Percentiles rank a stretch among this genome's conserved stretches.
Conservation (phyloP, 768 basidiomycete species). For the Kwoniella sp. region DNA sequence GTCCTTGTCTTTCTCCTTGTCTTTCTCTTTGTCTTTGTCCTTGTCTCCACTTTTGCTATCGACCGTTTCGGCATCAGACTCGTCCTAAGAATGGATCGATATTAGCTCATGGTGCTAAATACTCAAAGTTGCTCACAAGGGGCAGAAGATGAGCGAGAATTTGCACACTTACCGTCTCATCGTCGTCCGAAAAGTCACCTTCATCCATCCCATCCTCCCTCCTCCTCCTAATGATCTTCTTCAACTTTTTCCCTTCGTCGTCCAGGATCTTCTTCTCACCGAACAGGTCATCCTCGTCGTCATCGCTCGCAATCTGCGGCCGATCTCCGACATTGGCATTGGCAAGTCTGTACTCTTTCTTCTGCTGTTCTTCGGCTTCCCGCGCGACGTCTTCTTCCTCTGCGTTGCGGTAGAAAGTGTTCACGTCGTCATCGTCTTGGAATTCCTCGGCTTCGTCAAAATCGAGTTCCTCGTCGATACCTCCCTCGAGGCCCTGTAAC, state of each 20-base stretch:
- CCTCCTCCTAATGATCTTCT: constrained; percentile 43
- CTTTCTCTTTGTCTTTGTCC: constrained; percentile 23
- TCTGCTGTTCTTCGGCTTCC: constrained; percentile 37
- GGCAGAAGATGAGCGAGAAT: neutral
- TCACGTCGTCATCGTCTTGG: constrained; percentile 51
- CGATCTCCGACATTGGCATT: constrained; percentile 48
- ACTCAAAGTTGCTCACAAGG: too few species aligned
- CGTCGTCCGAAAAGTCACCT: constrained; percentile 17
- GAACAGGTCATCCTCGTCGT: constrained; percentile 39
- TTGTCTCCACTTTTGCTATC: constrained; percentile 19
- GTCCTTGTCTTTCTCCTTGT: constrained; percentile 31
- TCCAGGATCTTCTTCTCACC: constrained; percentile 33
- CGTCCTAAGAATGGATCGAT: constrained; percentile 18
- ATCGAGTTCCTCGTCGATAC: constrained; percentile 48
- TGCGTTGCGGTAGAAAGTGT: constrained; percentile 45
- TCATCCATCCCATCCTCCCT: constrained; percentile 33
- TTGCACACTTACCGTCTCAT: constrained; percentile 28
- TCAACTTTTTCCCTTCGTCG: constrained; percentile 42
- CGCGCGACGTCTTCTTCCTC: constrained; percentile 49
- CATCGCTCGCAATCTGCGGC: constrained; percentile 42
- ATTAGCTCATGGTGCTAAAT: too few species aligned
- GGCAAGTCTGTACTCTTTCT: constrained; percentile 46
- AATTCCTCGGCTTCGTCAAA: constrained; percentile 48
- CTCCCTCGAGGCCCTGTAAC: constrained; percentile 47
- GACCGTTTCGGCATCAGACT: constrained; percentile 29